A percentile compares a stretch with the other conserved stretches of the same genome.
phyloP scores from a whole-genome alignment of 2,329 filamentous ascomycete species.

The Colletotrichum trifolii region DNA sequence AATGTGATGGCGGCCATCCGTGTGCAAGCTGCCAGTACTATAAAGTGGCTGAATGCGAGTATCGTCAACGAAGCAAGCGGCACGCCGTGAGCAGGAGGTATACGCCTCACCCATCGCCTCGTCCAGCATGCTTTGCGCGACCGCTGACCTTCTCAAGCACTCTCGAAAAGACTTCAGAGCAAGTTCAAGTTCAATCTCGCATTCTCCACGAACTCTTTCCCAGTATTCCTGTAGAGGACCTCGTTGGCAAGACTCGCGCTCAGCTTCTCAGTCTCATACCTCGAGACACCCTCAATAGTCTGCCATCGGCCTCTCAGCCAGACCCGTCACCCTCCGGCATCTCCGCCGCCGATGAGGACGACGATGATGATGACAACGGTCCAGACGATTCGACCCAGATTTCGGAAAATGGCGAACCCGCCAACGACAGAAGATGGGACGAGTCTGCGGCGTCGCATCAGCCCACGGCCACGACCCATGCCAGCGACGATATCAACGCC shows the following conservation, averaged over 20 bases:
- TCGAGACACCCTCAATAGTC: constrained; percentile 7
- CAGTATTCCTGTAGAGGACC: constrained; percentile 28
- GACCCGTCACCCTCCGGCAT: constrained; percentile 16
- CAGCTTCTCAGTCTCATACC: constrained; percentile 39
- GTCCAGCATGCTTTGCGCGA: neutral
- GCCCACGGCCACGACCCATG: constrained; percentile 36
- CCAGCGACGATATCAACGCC: constrained; percentile 47
- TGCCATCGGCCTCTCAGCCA: neutral
- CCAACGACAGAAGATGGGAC: constrained; percentile 44
- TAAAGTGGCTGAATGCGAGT: constrained; percentile 42
- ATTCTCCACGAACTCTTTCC: constrained; percentile 42
- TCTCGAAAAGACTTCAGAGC: constrained; percentile 41
- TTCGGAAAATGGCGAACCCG: constrained; percentile 43
- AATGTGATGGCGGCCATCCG: constrained; percentile 53
- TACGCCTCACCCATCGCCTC: neutral
- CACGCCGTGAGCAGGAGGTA: constrained; percentile 46
- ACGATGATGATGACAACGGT: constrained; percentile 12
- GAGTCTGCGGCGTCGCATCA: constrained; percentile 41
- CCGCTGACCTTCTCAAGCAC: constrained; percentile 36
- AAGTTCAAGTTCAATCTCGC: constrained; percentile 39
- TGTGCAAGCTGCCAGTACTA: constrained; percentile 52
- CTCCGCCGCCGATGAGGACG: constrained; percentile 11
- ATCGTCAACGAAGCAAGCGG: constrained; percentile 44
- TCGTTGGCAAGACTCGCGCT: constrained; percentile 38
- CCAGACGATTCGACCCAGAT: constrained; percentile 40